These are phyloP conservation scores for Cicer bijugum DNA, from an alignment of 306 rosid species.

Conservation along the genomic window DNA sequence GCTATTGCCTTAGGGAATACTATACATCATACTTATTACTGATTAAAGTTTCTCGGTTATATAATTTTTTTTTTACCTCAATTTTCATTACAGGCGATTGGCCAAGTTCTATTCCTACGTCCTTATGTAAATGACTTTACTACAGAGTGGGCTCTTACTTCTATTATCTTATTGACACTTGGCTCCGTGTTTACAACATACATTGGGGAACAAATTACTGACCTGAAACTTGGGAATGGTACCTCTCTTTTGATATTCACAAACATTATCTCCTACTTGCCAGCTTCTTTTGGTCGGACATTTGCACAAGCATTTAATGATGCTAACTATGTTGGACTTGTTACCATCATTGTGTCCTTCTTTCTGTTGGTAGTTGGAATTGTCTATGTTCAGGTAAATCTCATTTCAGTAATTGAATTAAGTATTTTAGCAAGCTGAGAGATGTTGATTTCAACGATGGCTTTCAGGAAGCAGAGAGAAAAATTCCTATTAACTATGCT, in stretches of 20 bases:
- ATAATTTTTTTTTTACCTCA: constrained; percentile 24
- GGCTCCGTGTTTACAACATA: constrained; percentile 86
- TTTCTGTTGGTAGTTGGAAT: constrained; percentile 86
- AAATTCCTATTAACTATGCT: constrained; percentile 94
- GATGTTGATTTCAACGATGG: constrained; percentile 52
- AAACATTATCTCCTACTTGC: constrained; percentile 94
- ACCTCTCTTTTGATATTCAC: constrained; percentile 97
- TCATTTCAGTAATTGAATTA: constrained; percentile 35
- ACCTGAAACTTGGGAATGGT: constrained; percentile 94
- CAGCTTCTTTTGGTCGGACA: constrained; percentile 95
- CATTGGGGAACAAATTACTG: constrained; percentile 85
- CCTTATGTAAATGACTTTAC: constrained; percentile 89
- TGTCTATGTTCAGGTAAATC: constrained; percentile 92
- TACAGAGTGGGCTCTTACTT: constrained; percentile 77
- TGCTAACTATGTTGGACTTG: constrained; percentile 86
- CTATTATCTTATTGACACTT: constrained; percentile 81
- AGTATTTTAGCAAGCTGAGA: constrained; percentile 37
- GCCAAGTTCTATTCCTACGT: constrained; percentile 94
- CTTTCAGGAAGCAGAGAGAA: constrained; percentile 97
- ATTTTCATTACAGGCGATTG: constrained; percentile 74
- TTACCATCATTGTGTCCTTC: constrained; percentile 69
- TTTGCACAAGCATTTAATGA: constrained; percentile 74
- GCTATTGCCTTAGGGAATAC: not conserved
- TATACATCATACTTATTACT: constrained; percentile 11
- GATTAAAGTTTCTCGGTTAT: constrained; percentile 26